phyloP scores from a whole-genome alignment of 176 grass and related monocot species.

The Ananas comosus region DNA sequence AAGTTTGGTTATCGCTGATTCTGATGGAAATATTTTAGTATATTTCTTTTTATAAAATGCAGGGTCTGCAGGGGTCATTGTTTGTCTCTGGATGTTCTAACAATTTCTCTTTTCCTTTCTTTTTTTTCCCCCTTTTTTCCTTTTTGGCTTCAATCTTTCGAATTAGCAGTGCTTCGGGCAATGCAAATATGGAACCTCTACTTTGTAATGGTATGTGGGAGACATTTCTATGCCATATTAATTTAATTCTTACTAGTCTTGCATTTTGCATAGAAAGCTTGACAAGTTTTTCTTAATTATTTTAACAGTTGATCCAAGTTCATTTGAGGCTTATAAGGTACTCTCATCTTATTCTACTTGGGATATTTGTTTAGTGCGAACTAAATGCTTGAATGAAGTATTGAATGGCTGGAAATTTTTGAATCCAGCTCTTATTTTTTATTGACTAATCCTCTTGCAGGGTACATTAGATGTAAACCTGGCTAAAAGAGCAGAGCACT shows the following conservation, averaged over 20 bases:
- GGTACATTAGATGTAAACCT: slow-evolving; percentile 49
- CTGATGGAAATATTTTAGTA: not conserved
- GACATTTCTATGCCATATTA: not conserved
- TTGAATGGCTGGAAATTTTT: not conserved
- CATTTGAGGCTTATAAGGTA: slow-evolving; percentile 62
- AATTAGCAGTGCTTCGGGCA: slow-evolving; percentile 37
- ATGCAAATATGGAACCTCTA: slow-evolving; percentile 25
- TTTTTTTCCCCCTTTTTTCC: not conserved
- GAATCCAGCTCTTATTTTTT: not conserved
- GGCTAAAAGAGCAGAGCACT: slow-evolving; percentile 78
- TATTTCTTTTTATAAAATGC: not conserved
- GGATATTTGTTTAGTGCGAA: not conserved
- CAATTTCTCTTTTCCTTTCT: not conserved
- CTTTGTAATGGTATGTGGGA: slow-evolving; percentile 42
- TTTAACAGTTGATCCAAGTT: slow-evolving; percentile 49
- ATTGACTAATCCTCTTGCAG: slow-evolving; percentile 24
- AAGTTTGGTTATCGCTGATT: not conserved
- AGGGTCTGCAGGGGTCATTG: not conserved
- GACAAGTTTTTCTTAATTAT: slow-evolving; percentile 13
- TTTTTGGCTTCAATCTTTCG: not conserved
- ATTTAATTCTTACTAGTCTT: not conserved
- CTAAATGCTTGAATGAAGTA: no score
- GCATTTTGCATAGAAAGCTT: slow-evolving; percentile 1
- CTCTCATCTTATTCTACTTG: slow-evolving; percentile 2
- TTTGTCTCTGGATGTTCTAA: not conserved